Evolutionary conservation across 208 protist genomes (phyloP).

Genomic region (Leptomonas pyrrhocoris): DNA sequence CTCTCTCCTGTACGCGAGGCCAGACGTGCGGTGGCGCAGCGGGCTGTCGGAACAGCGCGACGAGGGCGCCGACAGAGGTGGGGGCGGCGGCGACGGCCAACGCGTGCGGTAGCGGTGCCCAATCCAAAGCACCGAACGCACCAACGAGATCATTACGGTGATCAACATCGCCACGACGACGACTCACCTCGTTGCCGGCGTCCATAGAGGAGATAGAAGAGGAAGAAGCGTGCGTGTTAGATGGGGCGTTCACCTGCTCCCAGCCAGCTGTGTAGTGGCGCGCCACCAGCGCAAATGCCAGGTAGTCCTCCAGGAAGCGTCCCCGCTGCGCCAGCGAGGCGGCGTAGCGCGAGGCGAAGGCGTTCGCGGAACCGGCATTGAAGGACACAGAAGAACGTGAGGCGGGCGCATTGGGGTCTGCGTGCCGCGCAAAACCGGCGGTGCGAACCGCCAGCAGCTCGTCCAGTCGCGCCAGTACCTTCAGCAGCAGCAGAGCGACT

Average conservation of each 20-base stretch:
- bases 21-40: not conserved
- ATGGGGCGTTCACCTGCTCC: too few species aligned
- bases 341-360: constrained; percentile 16
- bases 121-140: not conserved
- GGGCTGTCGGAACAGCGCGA: constrained; percentile 4
- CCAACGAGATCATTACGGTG: not conserved
- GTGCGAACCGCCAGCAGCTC: not conserved
- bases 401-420: too few species aligned
- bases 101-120: not conserved
- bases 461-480: not conserved
- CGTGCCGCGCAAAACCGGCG: too few species aligned
- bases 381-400: too few species aligned
- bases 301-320: not conserved
- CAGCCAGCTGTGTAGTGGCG: not conserved
- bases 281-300: constrained; percentile 24
- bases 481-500: not conserved
- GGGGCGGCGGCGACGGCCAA: constrained; percentile 5
- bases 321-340: constrained; percentile 2
- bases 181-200: not conserved
- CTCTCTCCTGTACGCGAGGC: not conserved
- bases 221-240: not conserved
- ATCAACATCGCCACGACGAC: too few species aligned
- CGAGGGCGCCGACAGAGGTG: constrained; percentile 1
- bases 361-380: not conserved
- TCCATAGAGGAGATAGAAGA: not conserved